These are phyloP conservation scores for Sordaria brevicollis DNA, from an alignment of 495 filamentous ascomycete genomes.

Conservation along the genomic window DNA sequence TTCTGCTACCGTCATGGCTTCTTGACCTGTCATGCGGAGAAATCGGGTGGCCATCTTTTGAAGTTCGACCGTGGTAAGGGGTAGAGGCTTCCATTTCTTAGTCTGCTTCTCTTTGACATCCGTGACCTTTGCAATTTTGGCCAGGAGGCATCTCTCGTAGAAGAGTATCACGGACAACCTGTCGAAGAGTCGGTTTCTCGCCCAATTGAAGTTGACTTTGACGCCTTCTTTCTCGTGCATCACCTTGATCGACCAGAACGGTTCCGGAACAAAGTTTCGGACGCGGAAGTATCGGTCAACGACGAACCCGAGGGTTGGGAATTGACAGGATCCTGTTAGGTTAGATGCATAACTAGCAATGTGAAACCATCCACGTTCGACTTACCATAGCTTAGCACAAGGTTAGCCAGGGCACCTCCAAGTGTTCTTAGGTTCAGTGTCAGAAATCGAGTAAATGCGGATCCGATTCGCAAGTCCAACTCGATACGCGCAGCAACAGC, in stretches of 20 bases:
- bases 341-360: constrained; percentile 1
- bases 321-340: constrained; percentile 77
- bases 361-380: background rate
- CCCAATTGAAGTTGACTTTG: constrained; percentile 79
- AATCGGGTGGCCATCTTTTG: constrained; percentile 90
- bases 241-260: constrained; percentile 87
- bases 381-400: constrained; percentile 79
- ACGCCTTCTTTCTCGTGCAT: constrained; percentile 66
- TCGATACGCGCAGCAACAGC: constrained; percentile 88
- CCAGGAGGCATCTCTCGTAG: constrained; percentile 71
- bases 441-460: constrained; percentile 82
- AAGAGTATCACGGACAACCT: constrained; percentile 69
- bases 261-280: constrained; percentile 83
- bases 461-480: constrained; percentile 83
- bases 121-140: constrained; percentile 67
- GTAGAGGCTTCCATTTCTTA: constrained; percentile 87
- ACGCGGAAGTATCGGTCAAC: constrained; percentile 92
- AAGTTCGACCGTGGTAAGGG: constrained; percentile 94
- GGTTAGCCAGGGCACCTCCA: constrained; percentile 47
- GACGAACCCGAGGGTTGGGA: constrained; percentile 92
- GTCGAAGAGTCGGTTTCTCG: constrained; percentile 76
- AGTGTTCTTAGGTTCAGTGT: constrained; percentile 63
- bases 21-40: constrained; percentile 72
- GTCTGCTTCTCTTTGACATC: constrained; percentile 85
- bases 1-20: constrained; percentile 85